Evolutionary conservation across 2,329 filamentous ascomycete species (phyloP), one percentile per base, ranked within the genome.

Genomic region (Aspergillus floridensis): DNA sequence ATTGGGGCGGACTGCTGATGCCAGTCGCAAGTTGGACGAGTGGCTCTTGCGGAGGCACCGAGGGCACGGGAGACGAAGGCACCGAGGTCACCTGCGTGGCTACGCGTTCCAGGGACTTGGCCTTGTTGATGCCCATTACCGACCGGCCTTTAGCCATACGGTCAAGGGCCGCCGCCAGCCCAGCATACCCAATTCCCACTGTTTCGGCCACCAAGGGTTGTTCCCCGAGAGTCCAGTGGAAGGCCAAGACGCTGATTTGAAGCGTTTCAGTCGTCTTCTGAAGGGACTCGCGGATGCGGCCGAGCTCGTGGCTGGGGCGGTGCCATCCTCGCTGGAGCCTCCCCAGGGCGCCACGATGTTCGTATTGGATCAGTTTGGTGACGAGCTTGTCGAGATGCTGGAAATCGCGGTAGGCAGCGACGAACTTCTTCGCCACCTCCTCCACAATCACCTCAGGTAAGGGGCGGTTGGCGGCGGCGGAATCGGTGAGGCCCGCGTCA

Each of bases 141-240:
- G 62, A 85, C 22, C 66, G 62, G 14, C 65, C 66, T 55, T 68
- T 65, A 8, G 65, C 60, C 32, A 68, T 74, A 57, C 81, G 79
- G 49, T 88, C 84, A 11, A 90, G 79, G 3, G 87, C 87, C 10
- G 87, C 86, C 1, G 85, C 83, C 7, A 90, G 79, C 4, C 86
- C 86, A 1, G 86, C 86, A 68, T 88, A 90, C 48, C 88, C 88
- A 49, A 88, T 88, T 19, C 86, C 86, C 47, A 85, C 80, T 12
- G 85, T 81, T 16, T 82, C 81, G 64, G 88, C 85, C 41, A 48
- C 12, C 16, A 84, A 82, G 68, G 82, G 84, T 21, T 80, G 79
- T 31, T 80, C 80, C 8, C 85, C 86, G 3, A 89, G 76, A 21
- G 82, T 85, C 86, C 86, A 89, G 64, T 87, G 82, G 71, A 89